A percentile compares a stretch with the other conserved stretches of the same genome.
Evolutionary conservation across 1,284 basidiomycete genomes (phyloP).

Genomic region (Fomitopsis betulina): DNA sequence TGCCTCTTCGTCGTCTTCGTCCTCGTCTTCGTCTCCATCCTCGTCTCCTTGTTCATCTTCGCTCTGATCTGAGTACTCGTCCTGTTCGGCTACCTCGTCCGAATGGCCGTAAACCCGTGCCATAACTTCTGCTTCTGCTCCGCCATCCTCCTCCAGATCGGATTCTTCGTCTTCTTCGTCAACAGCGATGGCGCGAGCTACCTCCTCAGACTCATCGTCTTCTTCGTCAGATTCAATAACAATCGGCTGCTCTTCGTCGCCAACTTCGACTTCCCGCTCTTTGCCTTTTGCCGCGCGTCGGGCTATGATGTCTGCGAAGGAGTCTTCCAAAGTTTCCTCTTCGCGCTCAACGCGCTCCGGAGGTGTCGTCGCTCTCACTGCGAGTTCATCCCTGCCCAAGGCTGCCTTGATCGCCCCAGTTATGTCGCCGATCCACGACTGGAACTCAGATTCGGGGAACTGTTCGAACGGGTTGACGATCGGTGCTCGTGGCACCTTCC

Average conservation of each 20-base stretch:
- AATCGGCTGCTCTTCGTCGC: slow-evolving; percentile 41
- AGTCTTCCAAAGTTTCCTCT: slow-evolving; percentile 40
- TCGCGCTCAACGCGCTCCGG: slow-evolving; percentile 10
- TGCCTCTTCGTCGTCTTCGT: slow-evolving; percentile 24
- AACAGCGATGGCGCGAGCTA: slow-evolving; percentile 10
- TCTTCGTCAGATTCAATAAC: slow-evolving; percentile 35
- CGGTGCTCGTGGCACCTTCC: slow-evolving; percentile 35
- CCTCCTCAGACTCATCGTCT: slow-evolving; percentile 24
- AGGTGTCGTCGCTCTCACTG: slow-evolving; percentile 6
- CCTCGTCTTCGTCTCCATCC: slow-evolving; percentile 9
- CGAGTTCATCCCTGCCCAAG: slow-evolving; percentile 38
- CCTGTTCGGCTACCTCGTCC: slow-evolving; percentile 19
- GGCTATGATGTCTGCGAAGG: slow-evolving; percentile 47
- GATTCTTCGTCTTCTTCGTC: slow-evolving; percentile 12
- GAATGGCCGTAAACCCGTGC: slow-evolving; percentile 13
- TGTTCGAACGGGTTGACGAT: slow-evolving; percentile 67
- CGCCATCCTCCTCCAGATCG: slow-evolving; percentile 19
- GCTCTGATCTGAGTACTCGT: slow-evolving; percentile 11
- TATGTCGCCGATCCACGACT: slow-evolving; percentile 62
- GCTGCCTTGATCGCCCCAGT: slow-evolving; percentile 51
- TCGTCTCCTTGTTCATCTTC: slow-evolving; percentile 15
- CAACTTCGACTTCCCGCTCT: slow-evolving; percentile 52
- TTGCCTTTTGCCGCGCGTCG: slow-evolving; percentile 54
- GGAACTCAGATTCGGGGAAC: slow-evolving; percentile 60
- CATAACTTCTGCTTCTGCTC: slow-evolving; percentile 4